A percentile compares a stretch with the other conserved stretches of the same genome.
Conservation (phyloP, 345 rosid genomes). For the Stellera chamaejasme region DNA sequence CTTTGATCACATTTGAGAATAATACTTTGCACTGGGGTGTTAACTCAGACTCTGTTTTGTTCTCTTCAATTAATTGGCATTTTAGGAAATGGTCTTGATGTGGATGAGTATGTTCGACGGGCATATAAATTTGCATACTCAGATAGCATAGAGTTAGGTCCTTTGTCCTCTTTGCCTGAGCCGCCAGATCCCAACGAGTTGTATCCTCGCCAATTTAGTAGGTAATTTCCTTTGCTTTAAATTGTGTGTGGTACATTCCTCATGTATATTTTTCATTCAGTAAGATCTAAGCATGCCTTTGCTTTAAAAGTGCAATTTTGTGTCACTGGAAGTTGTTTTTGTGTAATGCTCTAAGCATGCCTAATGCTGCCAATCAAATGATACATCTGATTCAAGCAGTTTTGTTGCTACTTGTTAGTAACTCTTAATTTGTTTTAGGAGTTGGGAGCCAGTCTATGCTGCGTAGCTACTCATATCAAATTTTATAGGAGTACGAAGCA, state of each 20-base stretch:
- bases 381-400: too few relatives aligned
- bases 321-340: too few relatives aligned
- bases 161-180: slow-evolving; percentile 80
- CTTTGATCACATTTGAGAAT: neutral
- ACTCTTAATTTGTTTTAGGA: too few relatives aligned
- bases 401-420: too few relatives aligned
- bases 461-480: too few relatives aligned
- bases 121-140: slow-evolving; percentile 98
- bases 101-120: slow-evolving; percentile 95
- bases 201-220: slow-evolving; percentile 93
- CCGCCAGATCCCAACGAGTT: slow-evolving; percentile 95
- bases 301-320: neutral
- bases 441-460: too few relatives aligned
- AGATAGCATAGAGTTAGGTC: slow-evolving; percentile 94
- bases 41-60: slow-evolving; percentile 3
- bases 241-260: slow-evolving; percentile 7
- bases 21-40: neutral
- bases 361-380: too few relatives aligned
- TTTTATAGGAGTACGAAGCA: too few relatives aligned
- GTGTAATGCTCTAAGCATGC: neutral
- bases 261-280: slow-evolving; percentile 4
- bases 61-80: slow-evolving; percentile 10
- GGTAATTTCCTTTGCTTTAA: slow-evolving; percentile 27
- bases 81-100: slow-evolving; percentile 95
- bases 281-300: too few relatives aligned